phyloP scores from a whole-genome alignment of 1,284 basidiomycete species.

The Tausonia pullulans region DNA sequence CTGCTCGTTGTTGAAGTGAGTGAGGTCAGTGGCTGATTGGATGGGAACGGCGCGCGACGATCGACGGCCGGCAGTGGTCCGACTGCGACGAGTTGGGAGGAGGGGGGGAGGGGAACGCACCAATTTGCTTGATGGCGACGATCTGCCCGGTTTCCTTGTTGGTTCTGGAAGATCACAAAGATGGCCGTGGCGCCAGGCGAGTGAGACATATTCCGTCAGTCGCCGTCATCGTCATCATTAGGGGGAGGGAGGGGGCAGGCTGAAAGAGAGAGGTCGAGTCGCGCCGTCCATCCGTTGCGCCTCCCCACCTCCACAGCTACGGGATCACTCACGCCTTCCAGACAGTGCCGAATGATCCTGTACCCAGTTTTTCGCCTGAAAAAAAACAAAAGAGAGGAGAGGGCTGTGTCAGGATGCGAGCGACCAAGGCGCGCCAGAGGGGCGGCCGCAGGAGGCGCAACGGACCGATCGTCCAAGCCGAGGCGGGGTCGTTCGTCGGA shows the following conservation, averaged over 20 bases:
- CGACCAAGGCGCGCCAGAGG: too few species aligned
- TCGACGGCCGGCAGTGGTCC: too few species aligned
- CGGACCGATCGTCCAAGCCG: too few species aligned
- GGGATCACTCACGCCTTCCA: constrained; percentile 62
- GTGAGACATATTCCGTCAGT: not conserved
- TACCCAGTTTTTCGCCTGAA: constrained; percentile 70
- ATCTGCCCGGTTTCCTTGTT: constrained; percentile 87
- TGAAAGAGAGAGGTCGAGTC: not conserved
- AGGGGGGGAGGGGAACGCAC: constrained; percentile 37
- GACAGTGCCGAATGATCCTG: constrained; percentile 93
- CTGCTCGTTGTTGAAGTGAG: constrained; percentile 18
- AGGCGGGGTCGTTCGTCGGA: too few species aligned
- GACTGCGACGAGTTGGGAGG: too few species aligned
- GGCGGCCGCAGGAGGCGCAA: too few species aligned
- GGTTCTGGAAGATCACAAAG: constrained; percentile 37
- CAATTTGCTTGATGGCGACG: constrained; percentile 97
- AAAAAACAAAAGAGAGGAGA: not conserved
- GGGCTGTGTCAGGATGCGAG: too few species aligned
- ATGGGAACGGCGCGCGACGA: not conserved
- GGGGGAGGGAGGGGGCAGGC: not conserved
- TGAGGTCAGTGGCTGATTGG: not conserved
- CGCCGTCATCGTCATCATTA: not conserved
- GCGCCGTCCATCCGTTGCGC: not conserved
- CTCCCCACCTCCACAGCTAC: not conserved
- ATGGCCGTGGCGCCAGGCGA: not conserved